A percentile compares a stretch with the other conserved stretches of the same genome.
Evolutionary conservation across 352 stramenopile genomes (phyloP).

Genomic region (Globisporangium cystogenes): DNA sequence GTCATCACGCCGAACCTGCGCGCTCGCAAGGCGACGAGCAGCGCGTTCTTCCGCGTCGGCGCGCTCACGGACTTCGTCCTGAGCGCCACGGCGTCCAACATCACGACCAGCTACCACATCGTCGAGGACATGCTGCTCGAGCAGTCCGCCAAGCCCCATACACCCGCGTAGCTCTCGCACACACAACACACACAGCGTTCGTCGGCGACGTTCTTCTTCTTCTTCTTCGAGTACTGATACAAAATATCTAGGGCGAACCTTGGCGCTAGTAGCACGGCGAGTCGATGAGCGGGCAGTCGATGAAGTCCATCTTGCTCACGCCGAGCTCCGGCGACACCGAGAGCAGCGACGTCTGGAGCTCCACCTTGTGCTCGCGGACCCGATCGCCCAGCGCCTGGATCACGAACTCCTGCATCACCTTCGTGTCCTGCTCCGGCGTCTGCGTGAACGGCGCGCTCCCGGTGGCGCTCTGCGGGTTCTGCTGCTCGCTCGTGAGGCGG

Average conservation of each 20-base stretch:
- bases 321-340: neutral
- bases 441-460: neutral
- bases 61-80: conserved; percentile 22
- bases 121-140: conserved; percentile 18
- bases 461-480: neutral
- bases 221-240: neutral
- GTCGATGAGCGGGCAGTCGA: conserved; percentile 4
- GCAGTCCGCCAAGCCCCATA: neutral
- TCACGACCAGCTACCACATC: conserved; percentile 16
- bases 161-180: neutral
- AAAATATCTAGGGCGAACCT: conserved; percentile 2
- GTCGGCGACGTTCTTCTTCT: too few relatives aligned
- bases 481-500: neutral
- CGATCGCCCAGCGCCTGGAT: conserved; percentile 1
- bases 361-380: neutral
- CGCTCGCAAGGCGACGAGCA: neutral
- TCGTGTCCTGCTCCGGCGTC: neutral
- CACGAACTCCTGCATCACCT: neutral
- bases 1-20: conserved; percentile 11
- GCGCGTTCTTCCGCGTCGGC: conserved; percentile 9
- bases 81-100: conserved; percentile 11
- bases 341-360: conserved; percentile 2
- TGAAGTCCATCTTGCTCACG: neutral
- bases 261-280: neutral
- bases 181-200: neutral